These are phyloP conservation scores for Penicillium sp. DNA, from an alignment of 2,329 filamentous ascomycete genomes.

Conservation along the genomic window DNA sequence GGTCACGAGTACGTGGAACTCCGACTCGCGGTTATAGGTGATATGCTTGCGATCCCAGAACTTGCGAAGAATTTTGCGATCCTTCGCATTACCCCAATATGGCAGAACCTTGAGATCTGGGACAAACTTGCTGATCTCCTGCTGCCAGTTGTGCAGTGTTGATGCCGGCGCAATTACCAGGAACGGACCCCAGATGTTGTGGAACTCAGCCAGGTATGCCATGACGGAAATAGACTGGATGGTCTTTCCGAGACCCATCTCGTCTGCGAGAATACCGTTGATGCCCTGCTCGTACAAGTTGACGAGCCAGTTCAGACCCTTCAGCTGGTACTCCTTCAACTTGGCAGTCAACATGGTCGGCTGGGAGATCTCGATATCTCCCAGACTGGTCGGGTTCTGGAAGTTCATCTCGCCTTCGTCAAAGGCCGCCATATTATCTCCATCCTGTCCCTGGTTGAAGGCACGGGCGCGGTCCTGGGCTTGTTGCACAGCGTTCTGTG, in stretches of 20 bases:
- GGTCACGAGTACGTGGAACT: conserved; percentile 93
- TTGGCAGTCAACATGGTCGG: conserved; percentile 89
- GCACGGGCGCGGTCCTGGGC: conserved; percentile 87
- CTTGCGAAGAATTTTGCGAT: conserved; percentile 92
- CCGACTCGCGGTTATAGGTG: conserved; percentile 86
- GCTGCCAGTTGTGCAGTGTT: conserved; percentile 98
- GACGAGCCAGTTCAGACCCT: conserved; percentile 98
- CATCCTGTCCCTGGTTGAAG: conserved; percentile 68
- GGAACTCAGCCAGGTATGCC: conserved; percentile 94
- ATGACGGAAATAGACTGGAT: conserved; percentile 99
- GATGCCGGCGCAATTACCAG: conserved; percentile 93
- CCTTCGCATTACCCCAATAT: conserved; percentile 93
- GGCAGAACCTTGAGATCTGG: conserved; percentile 91
- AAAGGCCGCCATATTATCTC: conserved; percentile 61
- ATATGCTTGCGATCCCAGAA: conserved; percentile 99
- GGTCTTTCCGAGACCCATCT: conserved; percentile 99
- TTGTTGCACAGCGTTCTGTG: conserved; percentile 90
- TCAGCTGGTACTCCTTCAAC: conserved; percentile 97
- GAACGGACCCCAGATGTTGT: conserved; percentile 98
- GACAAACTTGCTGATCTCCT: conserved; percentile 93
- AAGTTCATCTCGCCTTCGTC: conserved; percentile 99
- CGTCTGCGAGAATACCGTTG: conserved; percentile 96
- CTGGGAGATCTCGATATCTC: conserved; percentile 89
- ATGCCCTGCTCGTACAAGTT: conserved; percentile 99
- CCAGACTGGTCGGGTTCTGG: conserved; percentile 93